These are phyloP conservation scores for Gossypium rotundifolium DNA, from an alignment of 345 rosid genomes.

Conservation along the genomic window DNA sequence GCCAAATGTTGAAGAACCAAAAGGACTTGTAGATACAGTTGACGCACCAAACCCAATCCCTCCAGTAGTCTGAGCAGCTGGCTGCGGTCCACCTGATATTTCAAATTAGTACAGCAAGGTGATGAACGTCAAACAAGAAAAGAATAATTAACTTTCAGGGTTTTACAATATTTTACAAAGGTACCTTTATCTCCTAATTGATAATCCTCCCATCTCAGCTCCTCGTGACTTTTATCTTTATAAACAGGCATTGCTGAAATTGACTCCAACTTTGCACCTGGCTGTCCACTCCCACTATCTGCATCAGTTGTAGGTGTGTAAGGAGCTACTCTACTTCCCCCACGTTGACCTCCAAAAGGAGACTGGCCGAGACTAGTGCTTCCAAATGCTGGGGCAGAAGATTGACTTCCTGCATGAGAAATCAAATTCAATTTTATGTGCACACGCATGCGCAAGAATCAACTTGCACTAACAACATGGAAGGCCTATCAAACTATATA, in stretches of 20 bases:
- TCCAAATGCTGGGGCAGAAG: constrained; percentile 68
- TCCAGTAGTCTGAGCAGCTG: constrained; percentile 57
- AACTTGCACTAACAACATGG: not conserved
- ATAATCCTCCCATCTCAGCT: constrained; percentile 93
- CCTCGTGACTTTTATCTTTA: constrained; percentile 78
- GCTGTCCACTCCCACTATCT: constrained; percentile 46
- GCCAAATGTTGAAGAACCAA: constrained; percentile 40
- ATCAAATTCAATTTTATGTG: constrained; percentile 4
- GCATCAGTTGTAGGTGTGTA: constrained; percentile 62
- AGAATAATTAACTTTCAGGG: not conserved
- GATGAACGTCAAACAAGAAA: constrained; percentile 8
- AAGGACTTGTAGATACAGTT: constrained; percentile 42
- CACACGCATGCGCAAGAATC: not conserved
- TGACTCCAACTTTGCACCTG: constrained; percentile 72
- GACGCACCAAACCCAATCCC: constrained; percentile 51
- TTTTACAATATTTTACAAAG: not conserved
- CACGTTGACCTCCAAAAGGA: constrained; percentile 65
- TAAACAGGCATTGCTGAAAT: constrained; percentile 81
- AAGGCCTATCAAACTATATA: not conserved
- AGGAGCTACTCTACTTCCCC: constrained; percentile 69
- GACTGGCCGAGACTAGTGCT: constrained; percentile 60
- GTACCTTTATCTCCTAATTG: constrained; percentile 95
- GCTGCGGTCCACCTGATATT: constrained; percentile 68
- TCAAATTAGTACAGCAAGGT: not conserved
- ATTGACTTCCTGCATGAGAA: constrained; percentile 51